phyloP scores from a whole-genome alignment of 768 basidiomycete species.

The Xerocomus potaroensis region DNA sequence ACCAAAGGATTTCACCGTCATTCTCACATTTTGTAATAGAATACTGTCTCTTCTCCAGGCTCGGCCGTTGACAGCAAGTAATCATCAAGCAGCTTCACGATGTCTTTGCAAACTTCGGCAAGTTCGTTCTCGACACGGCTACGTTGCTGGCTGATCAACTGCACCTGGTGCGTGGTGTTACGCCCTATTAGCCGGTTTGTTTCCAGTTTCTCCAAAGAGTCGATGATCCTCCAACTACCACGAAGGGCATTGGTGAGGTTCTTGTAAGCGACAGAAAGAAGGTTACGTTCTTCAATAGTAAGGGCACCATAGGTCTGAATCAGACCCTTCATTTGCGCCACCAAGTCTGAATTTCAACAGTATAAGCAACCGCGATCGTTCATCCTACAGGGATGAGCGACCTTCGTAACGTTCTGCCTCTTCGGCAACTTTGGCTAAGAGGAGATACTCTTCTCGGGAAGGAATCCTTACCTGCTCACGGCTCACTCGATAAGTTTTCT shows the following conservation, averaged over 20 bases:
- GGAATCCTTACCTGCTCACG: conserved; percentile 26
- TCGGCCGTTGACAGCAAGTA: conserved; percentile 58
- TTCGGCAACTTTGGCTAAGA: conserved; percentile 79
- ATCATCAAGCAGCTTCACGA: conserved; percentile 63
- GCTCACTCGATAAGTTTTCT: conserved; percentile 3
- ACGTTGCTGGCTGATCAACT: conserved; percentile 68
- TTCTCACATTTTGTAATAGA: conserved; percentile 83
- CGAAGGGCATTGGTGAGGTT: conserved; percentile 81
- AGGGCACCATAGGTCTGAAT: conserved; percentile 65
- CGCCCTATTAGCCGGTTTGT: conserved; percentile 30
- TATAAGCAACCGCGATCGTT: conserved; percentile 4
- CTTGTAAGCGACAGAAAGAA: conserved; percentile 88
- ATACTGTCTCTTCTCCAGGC: conserved; percentile 79
- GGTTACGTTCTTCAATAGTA: conserved; percentile 81
- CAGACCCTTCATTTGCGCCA: conserved; percentile 73
- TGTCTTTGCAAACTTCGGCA: conserved; percentile 72
- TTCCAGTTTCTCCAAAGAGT: conserved; percentile 66
- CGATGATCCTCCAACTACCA: conserved; percentile 80
- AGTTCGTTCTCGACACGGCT: conserved; percentile 75
- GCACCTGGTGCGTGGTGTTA: conserved; percentile 41
- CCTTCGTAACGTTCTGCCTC: conserved; percentile 90
- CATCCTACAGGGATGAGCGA: conserved; percentile 24
- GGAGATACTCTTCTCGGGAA: conserved; percentile 40
- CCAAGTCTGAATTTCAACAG: conserved; percentile 53
- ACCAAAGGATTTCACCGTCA: conserved; percentile 1